Evolutionary conservation across 495 filamentous ascomycete genomes (phyloP).

Genomic region (Annulohypoxylon stygium): DNA sequence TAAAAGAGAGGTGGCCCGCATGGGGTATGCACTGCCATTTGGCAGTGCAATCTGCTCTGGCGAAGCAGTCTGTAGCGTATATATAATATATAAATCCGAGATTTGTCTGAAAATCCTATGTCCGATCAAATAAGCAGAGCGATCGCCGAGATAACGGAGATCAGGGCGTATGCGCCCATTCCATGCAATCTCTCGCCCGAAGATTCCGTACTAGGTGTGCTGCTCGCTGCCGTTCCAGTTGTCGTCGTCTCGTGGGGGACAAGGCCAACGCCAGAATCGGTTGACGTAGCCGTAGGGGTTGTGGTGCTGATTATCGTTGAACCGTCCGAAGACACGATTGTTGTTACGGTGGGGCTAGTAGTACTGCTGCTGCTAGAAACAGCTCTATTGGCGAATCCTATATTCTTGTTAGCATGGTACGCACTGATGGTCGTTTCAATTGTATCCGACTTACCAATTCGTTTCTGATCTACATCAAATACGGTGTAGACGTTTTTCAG

Average conservation of each 20-base stretch:
- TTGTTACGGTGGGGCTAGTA: conserved; percentile 22
- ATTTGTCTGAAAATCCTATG: conserved; percentile 1
- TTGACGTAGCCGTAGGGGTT: conserved; percentile 28
- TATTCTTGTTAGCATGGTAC: conserved; percentile 26
- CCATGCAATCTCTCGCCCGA: conserved; percentile 30
- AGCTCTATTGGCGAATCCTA: conserved; percentile 58
- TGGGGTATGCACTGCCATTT: background rate
- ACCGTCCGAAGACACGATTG: conserved; percentile 21
- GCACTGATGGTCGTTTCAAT: background rate
- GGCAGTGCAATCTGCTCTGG: conserved; percentile 15
- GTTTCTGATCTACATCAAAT: conserved; percentile 76
- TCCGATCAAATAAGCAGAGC: conserved; percentile 29
- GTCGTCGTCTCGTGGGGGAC: conserved; percentile 20
- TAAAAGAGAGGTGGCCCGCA: conserved; percentile 1
- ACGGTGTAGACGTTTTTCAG: conserved; percentile 92
- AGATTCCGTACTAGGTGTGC: conserved; percentile 24
- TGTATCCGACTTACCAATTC: conserved; percentile 60
- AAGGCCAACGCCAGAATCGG: conserved; percentile 32
- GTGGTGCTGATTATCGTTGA: conserved; percentile 33
- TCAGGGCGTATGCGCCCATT: conserved; percentile 14
- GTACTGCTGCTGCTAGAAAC: conserved; percentile 20
- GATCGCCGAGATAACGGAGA: conserved; percentile 26
- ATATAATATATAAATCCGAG: conserved; percentile 25
- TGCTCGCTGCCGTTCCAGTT: conserved; percentile 23
- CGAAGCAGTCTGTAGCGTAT: conserved; percentile 24